Percentiles rank a stretch among this genome's conserved stretches.
phyloP scores from a whole-genome alignment of 108 stramenopile species.

The Fragilaria crotonensis region DNA sequence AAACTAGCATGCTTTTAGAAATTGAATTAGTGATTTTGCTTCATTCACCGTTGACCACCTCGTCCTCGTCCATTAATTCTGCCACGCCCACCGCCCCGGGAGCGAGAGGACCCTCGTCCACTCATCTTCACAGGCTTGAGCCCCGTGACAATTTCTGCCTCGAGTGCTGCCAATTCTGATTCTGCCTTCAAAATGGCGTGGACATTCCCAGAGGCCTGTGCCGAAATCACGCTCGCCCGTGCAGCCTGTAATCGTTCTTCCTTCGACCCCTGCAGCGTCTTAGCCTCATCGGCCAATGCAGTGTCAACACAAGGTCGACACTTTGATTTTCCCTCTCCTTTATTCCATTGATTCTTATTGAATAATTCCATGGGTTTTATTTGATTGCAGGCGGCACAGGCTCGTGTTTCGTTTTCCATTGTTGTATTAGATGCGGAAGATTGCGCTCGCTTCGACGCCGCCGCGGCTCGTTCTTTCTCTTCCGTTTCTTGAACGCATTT shows the following conservation, averaged over 20 bases:
- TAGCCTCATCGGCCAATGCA: constrained; percentile 23
- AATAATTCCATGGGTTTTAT: constrained; percentile 5
- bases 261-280: constrained; percentile 8
- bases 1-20: no score
- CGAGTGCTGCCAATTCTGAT: constrained; percentile 33
- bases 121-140: constrained; percentile 34
- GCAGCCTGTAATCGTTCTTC: constrained; percentile 21
- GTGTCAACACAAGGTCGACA: constrained; percentile 46
- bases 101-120: constrained; percentile 17
- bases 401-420: constrained; percentile 8
- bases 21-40: no score
- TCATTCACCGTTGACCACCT: background rate
- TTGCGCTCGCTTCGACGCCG: background rate
- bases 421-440: background rate
- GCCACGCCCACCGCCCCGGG: constrained; percentile 10
- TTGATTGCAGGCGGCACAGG: constrained; percentile 23
- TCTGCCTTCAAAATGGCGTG: constrained; percentile 28
- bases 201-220: constrained; percentile 15
- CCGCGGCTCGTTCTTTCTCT: constrained; percentile 25
- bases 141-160: constrained; percentile 49
- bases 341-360: constrained; percentile 45
- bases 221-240: constrained; percentile 12
- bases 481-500: constrained; percentile 23
- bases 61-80: background rate
- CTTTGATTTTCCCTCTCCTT: constrained; percentile 25